Conservation (phyloP, 805 yeast species). For the Lachancea dasiensis region DNA sequence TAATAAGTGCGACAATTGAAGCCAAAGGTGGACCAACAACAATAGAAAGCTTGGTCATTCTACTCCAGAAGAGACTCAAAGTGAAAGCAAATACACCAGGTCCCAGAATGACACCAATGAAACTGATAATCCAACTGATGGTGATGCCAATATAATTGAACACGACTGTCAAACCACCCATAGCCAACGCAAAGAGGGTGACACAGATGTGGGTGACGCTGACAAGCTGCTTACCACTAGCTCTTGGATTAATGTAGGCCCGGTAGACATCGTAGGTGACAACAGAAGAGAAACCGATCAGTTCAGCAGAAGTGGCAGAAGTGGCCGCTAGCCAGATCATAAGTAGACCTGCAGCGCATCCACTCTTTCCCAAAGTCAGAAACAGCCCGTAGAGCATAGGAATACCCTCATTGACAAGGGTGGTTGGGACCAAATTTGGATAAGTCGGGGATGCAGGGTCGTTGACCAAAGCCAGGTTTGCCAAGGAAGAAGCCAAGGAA, state of each 20-base stretch:
- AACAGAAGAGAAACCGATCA: constrained; percentile 74
- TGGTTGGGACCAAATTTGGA: constrained; percentile 52
- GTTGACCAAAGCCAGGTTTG: constrained; percentile 60
- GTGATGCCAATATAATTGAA: constrained; percentile 6
- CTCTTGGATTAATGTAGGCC: constrained; percentile 66
- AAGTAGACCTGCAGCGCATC: constrained; percentile 69
- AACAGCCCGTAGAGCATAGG: constrained; percentile 60
- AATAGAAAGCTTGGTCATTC: constrained; percentile 1
- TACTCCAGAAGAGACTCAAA: not conserved
- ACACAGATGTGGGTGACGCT: constrained; percentile 2
- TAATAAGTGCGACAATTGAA: not conserved
- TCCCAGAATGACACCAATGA: constrained; percentile 1
- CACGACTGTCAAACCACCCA: constrained; percentile 4
- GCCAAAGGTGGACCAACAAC: constrained; percentile 2
- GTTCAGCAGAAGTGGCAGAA: constrained; percentile 79
- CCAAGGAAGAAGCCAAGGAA: constrained; percentile 77
- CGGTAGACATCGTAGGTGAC: constrained; percentile 75
- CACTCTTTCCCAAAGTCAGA: constrained; percentile 72
- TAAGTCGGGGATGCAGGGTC: constrained; percentile 68
- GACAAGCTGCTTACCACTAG: constrained; percentile 41
- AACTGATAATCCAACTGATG: constrained; percentile 4
- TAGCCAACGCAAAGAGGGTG: not conserved
- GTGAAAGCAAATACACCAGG: constrained; percentile 1
- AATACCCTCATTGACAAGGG: constrained; percentile 38
- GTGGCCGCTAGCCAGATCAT: constrained; percentile 83